These are phyloP conservation scores for Cryptosporidium sp. DNA, from an alignment of 169 alveolate genomes.

Conservation along the genomic window DNA sequence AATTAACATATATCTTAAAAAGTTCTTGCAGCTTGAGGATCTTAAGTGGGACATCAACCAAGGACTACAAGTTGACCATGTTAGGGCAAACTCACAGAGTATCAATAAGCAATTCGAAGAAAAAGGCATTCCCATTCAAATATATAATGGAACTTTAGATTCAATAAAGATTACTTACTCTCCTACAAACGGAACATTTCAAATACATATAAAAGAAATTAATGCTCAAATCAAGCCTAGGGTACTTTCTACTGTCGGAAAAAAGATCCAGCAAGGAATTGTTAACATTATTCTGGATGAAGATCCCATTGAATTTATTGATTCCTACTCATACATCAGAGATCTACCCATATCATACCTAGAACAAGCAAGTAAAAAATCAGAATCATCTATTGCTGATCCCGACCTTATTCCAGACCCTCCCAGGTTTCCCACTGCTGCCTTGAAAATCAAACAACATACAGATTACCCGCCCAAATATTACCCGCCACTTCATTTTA, in stretches of 20 bases:
- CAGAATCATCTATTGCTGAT: slow-evolving; percentile 31
- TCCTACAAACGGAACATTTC: slow-evolving; percentile 46
- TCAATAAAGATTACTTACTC: slow-evolving; percentile 54
- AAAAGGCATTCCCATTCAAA: slow-evolving; percentile 35
- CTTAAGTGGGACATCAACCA: slow-evolving; percentile 58
- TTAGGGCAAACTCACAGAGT: slow-evolving; percentile 7
- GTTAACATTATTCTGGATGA: slow-evolving; percentile 67
- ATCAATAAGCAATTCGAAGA: slow-evolving; percentile 42
- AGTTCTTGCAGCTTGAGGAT: slow-evolving; percentile 55
- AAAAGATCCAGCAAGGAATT: slow-evolving; percentile 62
- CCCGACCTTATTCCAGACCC: slow-evolving; percentile 68
- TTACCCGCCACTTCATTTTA: slow-evolving; percentile 47
- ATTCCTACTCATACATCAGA: slow-evolving; percentile 59
- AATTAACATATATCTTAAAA: slow-evolving; percentile 42
- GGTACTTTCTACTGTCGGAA: slow-evolving; percentile 57
- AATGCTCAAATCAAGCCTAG: slow-evolving; percentile 42
- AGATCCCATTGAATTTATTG: slow-evolving; percentile 65
- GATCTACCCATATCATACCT: slow-evolving; percentile 65
- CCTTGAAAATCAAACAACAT: slow-evolving; percentile 2
- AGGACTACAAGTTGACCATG: slow-evolving; percentile 57
- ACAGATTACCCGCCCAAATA: slow-evolving; percentile 24
- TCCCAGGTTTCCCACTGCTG: slow-evolving; percentile 41
- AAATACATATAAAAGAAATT: slow-evolving; percentile 43
- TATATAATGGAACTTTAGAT: slow-evolving; percentile 25
- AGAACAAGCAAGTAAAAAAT: slow-evolving; percentile 9